phyloP scores from a whole-genome alignment of 2,329 filamentous ascomycete species.

The Bipolaris victoriae region DNA sequence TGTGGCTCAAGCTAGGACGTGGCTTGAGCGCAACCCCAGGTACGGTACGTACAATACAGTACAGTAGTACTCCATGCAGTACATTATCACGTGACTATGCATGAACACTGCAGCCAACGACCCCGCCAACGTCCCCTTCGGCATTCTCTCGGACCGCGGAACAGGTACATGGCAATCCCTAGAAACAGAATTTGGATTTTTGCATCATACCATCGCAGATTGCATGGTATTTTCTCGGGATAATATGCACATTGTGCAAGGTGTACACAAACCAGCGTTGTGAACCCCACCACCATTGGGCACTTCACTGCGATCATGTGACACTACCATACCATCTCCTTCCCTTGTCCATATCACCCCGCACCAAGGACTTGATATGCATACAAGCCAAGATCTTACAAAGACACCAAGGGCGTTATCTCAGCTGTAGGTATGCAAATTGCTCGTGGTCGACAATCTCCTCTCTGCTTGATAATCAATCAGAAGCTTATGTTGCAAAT shows the following conservation, averaged over 20 bases:
- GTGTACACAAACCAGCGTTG: not conserved
- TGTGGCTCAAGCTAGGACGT: constrained; percentile 4
- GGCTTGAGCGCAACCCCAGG: constrained; percentile 11
- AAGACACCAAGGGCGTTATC: not conserved
- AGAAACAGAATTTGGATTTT: too few species aligned
- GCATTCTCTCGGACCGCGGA: not conserved
- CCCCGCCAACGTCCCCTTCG: not conserved
- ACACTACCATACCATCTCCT: not conserved
- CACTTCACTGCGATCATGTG: not conserved
- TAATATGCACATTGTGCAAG: not conserved
- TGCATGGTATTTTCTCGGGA: not conserved
- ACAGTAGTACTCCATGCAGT: too few species aligned
- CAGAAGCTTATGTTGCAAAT: not conserved
- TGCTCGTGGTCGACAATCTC: not conserved
- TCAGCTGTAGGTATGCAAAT: too few species aligned
- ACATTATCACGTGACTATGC: too few species aligned
- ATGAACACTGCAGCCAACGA: not conserved
- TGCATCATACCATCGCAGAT: not conserved
- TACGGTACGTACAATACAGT: too few species aligned
- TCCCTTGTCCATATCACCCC: not conserved
- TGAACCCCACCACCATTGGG: not conserved
- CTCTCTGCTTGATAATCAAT: too few species aligned
- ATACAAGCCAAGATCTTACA: not conserved
- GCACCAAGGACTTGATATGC: not conserved
- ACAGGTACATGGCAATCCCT: too few species aligned